Base-by-base conservation (phyloP, 2,329 filamentous ascomycete genomes). In the Nigrospora osmanthi region DNA sequence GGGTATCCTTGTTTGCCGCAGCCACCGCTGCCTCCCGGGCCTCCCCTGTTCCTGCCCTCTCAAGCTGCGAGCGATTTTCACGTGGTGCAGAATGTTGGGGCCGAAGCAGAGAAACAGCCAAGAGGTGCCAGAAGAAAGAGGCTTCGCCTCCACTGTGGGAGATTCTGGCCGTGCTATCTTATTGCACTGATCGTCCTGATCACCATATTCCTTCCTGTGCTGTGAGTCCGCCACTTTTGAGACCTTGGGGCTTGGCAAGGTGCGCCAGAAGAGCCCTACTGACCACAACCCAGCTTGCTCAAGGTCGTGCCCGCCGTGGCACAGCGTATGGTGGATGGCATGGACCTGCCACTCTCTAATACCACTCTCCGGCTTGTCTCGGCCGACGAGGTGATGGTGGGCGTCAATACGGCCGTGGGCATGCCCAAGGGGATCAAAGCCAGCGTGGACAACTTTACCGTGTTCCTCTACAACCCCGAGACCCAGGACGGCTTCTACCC, bases 241-340 rank as follows among this genome's bases (percentile, higher is more conserved):
- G 17, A 14, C 10, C 6, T 23, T 5, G 2, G n/a, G 13, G 3
- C 7, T 7, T 28, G 9, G 23, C 5, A 28, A 30, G 13, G 17
- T 6, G 40, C 6, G n/a, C 23, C 15, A 15, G 13, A 19, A 35
- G 30, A 5, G 10, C 12, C 3, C 23, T 19, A 6, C 17, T 33
- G 12, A 2, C 15, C 13, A 7, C 14, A 11, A 3, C 23, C 6
- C 41, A 69, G 66, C 45, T 68, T 69, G 53, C 47, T 64, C 1
- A 53, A 66, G 39, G 55, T 60, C 15, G 58, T 69, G 9, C 66
- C 66, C n/a, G 64, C 64, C 11, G 56, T 69, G 32, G 64, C 66
- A 1, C 66, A 68, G 37, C 49, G 57, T 31, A 57, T 69, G 14
- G 57, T 69, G 16, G 50, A 67, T 42, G 58, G 61, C 38, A 62